phyloP scores from a whole-genome alignment of 495 filamentous ascomycete species.

The Podospora fimiseda region DNA sequence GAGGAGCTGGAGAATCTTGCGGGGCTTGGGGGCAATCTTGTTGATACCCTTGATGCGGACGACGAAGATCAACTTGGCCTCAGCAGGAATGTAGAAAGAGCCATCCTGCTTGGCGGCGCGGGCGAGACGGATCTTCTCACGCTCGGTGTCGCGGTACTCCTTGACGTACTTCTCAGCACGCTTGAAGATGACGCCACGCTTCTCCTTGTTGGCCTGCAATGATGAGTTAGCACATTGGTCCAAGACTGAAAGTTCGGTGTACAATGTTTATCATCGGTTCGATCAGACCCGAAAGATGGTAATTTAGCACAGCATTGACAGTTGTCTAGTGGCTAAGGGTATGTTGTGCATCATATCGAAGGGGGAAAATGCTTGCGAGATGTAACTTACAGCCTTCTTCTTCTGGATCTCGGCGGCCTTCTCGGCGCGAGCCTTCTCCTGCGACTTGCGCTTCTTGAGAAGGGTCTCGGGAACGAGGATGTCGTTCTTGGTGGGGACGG shows the following conservation, averaged over 20 bases:
- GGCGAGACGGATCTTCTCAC: constrained; percentile 90
- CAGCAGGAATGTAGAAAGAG: constrained; percentile 85
- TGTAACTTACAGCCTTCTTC: constrained; percentile 76
- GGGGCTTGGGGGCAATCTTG: constrained; percentile 99
- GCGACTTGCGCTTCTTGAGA: constrained; percentile 99
- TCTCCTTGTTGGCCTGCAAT: constrained; percentile 84
- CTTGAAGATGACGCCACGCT: constrained; percentile 97
- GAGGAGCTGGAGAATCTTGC: constrained; percentile 98
- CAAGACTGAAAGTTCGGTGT: constrained; percentile 4
- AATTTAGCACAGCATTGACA: constrained; percentile 93
- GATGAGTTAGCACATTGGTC: constrained; percentile 34
- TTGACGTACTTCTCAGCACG: constrained; percentile 98
- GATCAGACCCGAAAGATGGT: constrained; percentile 99
- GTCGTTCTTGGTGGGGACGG: constrained; percentile 82
- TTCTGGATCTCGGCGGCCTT: constrained; percentile 69
- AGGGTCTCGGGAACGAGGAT: constrained; percentile 96
- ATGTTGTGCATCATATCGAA: constrained; percentile 56
- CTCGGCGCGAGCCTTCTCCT: constrained; percentile 95
- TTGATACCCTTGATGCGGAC: constrained; percentile 99
- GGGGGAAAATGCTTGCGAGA: constrained; percentile 21
- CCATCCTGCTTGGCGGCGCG: constrained; percentile 87
- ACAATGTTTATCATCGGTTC: constrained; percentile 22
- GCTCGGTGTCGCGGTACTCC: constrained; percentile 97
- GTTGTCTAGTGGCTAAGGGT: constrained; percentile 78
- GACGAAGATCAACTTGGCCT: constrained; percentile 96